Evolutionary conservation across 1,284 basidiomycete species (phyloP).

Genomic region (Sutorius eximius): DNA sequence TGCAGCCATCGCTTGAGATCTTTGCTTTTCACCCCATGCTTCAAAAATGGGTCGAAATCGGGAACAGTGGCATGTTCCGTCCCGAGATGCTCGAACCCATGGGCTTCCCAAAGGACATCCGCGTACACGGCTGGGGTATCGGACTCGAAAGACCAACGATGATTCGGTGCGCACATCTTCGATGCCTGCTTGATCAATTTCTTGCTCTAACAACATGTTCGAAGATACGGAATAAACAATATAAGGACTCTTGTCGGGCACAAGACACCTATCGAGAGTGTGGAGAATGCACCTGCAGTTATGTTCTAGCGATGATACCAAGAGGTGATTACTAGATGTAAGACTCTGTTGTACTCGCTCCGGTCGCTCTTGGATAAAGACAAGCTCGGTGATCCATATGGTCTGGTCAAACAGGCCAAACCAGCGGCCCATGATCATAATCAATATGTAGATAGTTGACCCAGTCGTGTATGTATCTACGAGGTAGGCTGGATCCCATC

Average conservation of each 20-base stretch:
- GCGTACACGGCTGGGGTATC: constrained; percentile 97
- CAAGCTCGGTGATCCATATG: neutral
- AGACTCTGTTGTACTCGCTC: constrained; percentile 1
- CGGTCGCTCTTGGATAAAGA: neutral
- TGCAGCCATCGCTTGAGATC: constrained; percentile 95
- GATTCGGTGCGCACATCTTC: constrained; percentile 73
- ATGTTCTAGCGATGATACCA: constrained; percentile 58
- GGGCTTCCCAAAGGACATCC: constrained; percentile 96
- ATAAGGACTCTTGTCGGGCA: constrained; percentile 97
- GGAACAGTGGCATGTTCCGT: constrained; percentile 98
- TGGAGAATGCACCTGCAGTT: constrained; percentile 89
- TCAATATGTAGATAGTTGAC: neutral
- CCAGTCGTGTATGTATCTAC: constrained; percentile 1
- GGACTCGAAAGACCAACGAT: constrained; percentile 97
- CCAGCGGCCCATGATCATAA: constrained; percentile 4
- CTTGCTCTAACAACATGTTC: constrained; percentile 5
- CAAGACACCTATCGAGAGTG: constrained; percentile 88
- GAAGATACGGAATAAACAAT: constrained; percentile 87
- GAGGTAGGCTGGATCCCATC: neutral
- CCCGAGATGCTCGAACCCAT: constrained; percentile 99
- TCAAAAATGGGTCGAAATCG: constrained; percentile 94
- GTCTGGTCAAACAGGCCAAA: constrained; percentile 3
- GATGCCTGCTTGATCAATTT: neutral
- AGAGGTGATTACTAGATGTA: constrained; percentile 3
- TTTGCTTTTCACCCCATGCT: constrained; percentile 97